These are phyloP conservation scores for Fomes fomentarius DNA, from an alignment of 1,284 basidiomycete species.

Conservation along the genomic window DNA sequence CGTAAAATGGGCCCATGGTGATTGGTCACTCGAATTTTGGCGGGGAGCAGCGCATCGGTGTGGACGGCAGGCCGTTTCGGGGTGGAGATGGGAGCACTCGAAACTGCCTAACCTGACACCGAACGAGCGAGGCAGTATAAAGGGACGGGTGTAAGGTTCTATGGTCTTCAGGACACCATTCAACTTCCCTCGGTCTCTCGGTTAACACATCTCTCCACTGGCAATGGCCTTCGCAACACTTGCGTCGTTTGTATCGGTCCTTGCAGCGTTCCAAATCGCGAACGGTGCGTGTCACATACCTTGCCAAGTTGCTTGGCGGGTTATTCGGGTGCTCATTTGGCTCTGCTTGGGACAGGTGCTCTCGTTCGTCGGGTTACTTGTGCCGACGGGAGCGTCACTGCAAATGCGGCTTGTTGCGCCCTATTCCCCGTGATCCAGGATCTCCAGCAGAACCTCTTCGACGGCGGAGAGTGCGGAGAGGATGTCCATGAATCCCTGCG, in stretches of 20 bases:
- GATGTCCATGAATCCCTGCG: slow-evolving; percentile 44
- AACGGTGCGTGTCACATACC: slow-evolving; percentile 3
- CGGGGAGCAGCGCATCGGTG: too few relatives aligned
- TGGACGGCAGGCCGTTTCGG: too few relatives aligned
- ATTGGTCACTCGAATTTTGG: too few relatives aligned
- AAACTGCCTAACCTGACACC: too few relatives aligned
- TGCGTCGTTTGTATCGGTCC: slow-evolving; percentile 5
- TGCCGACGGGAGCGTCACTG: slow-evolving; percentile 37
- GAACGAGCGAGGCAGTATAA: too few relatives aligned
- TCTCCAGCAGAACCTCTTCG: slow-evolving; percentile 44
- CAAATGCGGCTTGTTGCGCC: slow-evolving; percentile 43
- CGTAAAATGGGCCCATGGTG: too few relatives aligned
- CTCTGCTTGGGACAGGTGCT: not conserved
- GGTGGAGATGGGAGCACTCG: too few relatives aligned
- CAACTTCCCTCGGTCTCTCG: too few relatives aligned
- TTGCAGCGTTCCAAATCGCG: slow-evolving; percentile 8
- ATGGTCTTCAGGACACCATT: too few relatives aligned
- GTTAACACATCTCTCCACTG: too few relatives aligned
- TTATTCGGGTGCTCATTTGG: not conserved
- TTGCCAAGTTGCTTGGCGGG: too few relatives aligned
- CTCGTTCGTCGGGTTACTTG: slow-evolving; percentile 35
- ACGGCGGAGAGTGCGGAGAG: slow-evolving; percentile 44
- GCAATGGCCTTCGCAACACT: slow-evolving; percentile 20
- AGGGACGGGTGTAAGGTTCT: too few relatives aligned
- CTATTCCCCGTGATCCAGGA: slow-evolving; percentile 43